Conservation (phyloP, 164 flowering plant species). For the Saururus chinensis region DNA sequence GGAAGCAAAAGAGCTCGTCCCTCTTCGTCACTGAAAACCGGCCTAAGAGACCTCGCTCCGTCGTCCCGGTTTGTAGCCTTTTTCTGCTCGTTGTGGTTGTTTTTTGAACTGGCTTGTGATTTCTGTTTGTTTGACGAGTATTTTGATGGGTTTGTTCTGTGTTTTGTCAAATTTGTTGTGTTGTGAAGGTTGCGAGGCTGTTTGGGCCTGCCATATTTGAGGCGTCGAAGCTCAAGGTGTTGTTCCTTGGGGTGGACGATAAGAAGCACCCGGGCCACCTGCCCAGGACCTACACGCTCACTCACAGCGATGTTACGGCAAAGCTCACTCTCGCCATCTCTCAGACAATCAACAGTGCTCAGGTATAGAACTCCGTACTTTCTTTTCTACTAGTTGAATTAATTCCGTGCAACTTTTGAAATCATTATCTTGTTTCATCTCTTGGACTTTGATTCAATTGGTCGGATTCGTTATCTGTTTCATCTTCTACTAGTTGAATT, state of each 20-base stretch:
- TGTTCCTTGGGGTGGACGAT: conserved; percentile 68
- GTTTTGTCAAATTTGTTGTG: not conserved
- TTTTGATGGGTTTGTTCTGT: not conserved
- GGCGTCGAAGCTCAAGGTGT: conserved; percentile 80
- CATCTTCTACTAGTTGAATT: not conserved
- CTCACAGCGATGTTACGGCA: conserved; percentile 84
- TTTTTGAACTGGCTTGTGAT: not conserved
- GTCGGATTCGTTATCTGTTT: not conserved
- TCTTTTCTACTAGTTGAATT: not conserved
- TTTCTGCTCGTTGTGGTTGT: too few species aligned
- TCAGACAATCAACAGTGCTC: conserved; percentile 78
- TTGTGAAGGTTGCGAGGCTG: conserved; percentile 61
- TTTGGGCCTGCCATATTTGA: conserved; percentile 92
- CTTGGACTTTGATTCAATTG: not conserved
- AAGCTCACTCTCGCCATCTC: conserved; percentile 82
- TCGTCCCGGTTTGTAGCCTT: conserved; percentile 4
- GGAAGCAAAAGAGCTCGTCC: not conserved
- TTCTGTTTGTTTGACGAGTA: not conserved
- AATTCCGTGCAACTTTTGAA: too few species aligned
- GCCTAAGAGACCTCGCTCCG: conserved; percentile 5
- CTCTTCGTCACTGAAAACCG: not conserved
- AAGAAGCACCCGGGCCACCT: conserved; percentile 76
- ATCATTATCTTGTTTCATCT: not conserved
- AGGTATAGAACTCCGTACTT: conserved; percentile 26
- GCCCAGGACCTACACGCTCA: conserved; percentile 84